Percentiles rank a stretch among this genome's conserved stretches.
These are phyloP conservation scores for Tilletia horrida DNA, from an alignment of 1,284 basidiomycete genomes.

Conservation along the genomic window DNA sequence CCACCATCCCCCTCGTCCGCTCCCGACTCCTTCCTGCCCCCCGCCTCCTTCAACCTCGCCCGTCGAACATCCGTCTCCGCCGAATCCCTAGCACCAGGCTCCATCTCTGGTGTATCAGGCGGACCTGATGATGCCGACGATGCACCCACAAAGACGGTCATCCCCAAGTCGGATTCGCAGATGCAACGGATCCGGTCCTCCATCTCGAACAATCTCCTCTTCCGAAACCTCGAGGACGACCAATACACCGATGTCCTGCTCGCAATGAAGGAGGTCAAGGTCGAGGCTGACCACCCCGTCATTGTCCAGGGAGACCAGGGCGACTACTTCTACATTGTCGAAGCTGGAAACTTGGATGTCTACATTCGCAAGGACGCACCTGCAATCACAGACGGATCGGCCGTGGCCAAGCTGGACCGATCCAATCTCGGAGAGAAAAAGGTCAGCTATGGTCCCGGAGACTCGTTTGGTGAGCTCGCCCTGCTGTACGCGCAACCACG, in stretches of 20 bases:
- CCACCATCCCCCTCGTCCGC: conserved; percentile 1
- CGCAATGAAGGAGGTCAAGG: conserved; percentile 87
- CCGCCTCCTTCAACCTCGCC: conserved; percentile 69
- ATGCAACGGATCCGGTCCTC: conserved; percentile 79
- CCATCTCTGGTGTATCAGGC: conserved; percentile 55
- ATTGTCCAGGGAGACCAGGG: conserved; percentile 96
- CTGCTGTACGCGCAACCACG: conserved; percentile 97
- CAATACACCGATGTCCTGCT: conserved; percentile 87
- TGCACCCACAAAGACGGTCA: conserved; percentile 56
- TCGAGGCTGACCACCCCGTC: conserved; percentile 73
- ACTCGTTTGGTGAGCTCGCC: conserved; percentile 91
- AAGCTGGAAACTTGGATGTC: conserved; percentile 80
- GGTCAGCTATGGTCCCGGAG: conserved; percentile 76
- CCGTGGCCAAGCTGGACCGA: conserved; percentile 13
- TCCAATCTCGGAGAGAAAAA: conserved; percentile 41
- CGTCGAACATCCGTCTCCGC: conserved; percentile 91
- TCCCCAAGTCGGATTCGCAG: conserved; percentile 80
- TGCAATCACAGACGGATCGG: not conserved
- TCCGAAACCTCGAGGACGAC: conserved; percentile 92
- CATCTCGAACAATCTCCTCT: conserved; percentile 86
- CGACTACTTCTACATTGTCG: conserved; percentile 96
- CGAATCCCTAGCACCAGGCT: conserved; percentile 78
- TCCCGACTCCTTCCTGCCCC: conserved; percentile 54
- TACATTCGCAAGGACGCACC: conserved; percentile 62
- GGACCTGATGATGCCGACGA: conserved; percentile 33